Evolutionary conservation across 345 rosid species (phyloP).

Genomic region (Garcia nutans): DNA sequence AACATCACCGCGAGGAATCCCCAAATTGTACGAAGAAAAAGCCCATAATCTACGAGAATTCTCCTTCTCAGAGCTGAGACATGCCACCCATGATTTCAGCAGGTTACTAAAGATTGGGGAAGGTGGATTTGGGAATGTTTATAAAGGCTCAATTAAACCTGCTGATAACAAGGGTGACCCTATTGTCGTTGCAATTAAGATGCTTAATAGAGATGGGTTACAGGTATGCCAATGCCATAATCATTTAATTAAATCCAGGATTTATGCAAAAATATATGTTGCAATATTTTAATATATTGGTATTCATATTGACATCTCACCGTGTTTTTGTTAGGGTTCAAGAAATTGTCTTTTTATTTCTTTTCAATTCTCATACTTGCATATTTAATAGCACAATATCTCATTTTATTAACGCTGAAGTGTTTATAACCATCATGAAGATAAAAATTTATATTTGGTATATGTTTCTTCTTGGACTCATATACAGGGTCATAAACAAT

Average conservation of each 20-base stretch:
- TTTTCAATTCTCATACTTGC: no score
- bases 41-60: slow-evolving; percentile 66
- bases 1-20: slow-evolving; percentile 59
- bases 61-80: slow-evolving; percentile 62
- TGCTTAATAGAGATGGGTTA: slow-evolving; percentile 63
- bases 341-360: no score
- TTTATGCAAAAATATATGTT: no score
- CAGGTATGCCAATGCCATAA: slow-evolving; percentile 44
- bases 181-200: slow-evolving; percentile 67
- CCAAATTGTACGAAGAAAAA: slow-evolving; percentile 61
- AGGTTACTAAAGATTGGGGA: slow-evolving; percentile 72
- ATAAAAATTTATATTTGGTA: no score
- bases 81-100: slow-evolving; percentile 65
- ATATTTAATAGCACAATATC: no score
- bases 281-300: not conserved
- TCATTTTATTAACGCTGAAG: no score
- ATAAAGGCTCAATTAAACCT: slow-evolving; percentile 56
- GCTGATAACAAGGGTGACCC: slow-evolving; percentile 46
- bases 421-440: no score
- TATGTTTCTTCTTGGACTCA: not conserved
- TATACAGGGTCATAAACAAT: slow-evolving; percentile 82
- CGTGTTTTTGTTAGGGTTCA: no score
- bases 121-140: slow-evolving; percentile 88
- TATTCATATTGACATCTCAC: no score
- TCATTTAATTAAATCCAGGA: not conserved